Evolutionary conservation across 495 filamentous ascomycete species (phyloP).

Genomic region (Penicillium robsamsonii): DNA sequence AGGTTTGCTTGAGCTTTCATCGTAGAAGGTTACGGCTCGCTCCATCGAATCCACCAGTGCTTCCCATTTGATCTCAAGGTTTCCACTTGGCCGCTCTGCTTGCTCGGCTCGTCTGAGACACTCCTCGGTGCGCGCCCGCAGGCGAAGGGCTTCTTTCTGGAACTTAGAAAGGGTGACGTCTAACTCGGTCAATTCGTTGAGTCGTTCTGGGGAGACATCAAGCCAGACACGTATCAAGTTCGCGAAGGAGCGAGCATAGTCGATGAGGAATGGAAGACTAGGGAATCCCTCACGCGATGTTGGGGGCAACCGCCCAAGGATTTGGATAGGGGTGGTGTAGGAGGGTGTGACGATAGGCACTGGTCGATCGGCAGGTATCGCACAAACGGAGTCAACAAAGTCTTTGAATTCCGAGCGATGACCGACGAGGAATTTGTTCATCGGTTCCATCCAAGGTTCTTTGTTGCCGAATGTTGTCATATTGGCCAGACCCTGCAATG

Average conservation of each 20-base stretch:
- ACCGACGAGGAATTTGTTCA: slow-evolving; percentile 67
- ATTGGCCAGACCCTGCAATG: slow-evolving; percentile 92
- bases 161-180: slow-evolving; percentile 55
- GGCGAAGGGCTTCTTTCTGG: slow-evolving; percentile 67
- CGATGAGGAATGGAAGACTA: slow-evolving; percentile 89
- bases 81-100: slow-evolving; percentile 60
- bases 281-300: slow-evolving; percentile 91
- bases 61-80: slow-evolving; percentile 63
- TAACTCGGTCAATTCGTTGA: slow-evolving; percentile 39
- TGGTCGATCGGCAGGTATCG: slow-evolving; percentile 68
- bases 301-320: slow-evolving; percentile 76
- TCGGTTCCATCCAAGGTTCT: slow-evolving; percentile 98
- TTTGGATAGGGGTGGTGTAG: slow-evolving; percentile 90
- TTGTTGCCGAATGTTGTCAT: slow-evolving; percentile 92
- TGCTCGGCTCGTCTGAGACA: slow-evolving; percentile 71
- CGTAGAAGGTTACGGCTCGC: slow-evolving; percentile 50
- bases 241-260: slow-evolving; percentile 84
- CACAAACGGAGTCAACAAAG: slow-evolving; percentile 84
- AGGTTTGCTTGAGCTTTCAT: slow-evolving; percentile 38
- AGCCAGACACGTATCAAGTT: slow-evolving; percentile 88
- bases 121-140: slow-evolving; percentile 70
- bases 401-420: slow-evolving; percentile 69
- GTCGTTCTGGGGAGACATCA: slow-evolving; percentile 48
- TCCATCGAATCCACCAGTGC: slow-evolving; percentile 71
- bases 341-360: slow-evolving; percentile 70